Conservation (phyloP, 2,329 filamentous ascomycete genomes). For the Fusarium liriodendri region DNA sequence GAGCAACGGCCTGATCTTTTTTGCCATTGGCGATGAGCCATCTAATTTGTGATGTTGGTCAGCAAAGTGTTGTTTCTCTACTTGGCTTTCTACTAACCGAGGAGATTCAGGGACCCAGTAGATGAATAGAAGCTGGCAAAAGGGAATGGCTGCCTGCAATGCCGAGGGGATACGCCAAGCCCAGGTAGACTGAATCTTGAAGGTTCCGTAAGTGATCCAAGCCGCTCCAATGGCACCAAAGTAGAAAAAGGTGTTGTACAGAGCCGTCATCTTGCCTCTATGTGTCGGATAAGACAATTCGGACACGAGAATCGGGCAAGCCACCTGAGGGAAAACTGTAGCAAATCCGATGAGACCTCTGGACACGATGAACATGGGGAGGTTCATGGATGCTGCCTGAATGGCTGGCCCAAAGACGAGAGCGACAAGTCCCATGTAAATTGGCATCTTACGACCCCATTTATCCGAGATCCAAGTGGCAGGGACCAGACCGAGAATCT, state of each 20-base stretch:
- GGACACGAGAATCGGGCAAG: slow-evolving; percentile 45
- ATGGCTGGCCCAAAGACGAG: slow-evolving; percentile 45
- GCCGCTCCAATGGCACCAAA: slow-evolving; percentile 12
- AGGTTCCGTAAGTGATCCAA: slow-evolving; percentile 3
- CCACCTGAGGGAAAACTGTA: slow-evolving; percentile 43
- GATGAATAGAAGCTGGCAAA: not conserved
- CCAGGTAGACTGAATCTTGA: slow-evolving; percentile 6
- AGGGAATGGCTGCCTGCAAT: not conserved
- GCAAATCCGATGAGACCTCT: slow-evolving; percentile 47
- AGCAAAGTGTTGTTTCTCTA: not conserved
- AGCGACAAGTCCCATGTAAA: slow-evolving; percentile 47
- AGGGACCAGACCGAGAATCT: slow-evolving; percentile 49
- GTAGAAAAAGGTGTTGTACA: slow-evolving; percentile 46
- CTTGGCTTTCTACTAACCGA: not conserved
- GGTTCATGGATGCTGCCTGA: slow-evolving; percentile 43
- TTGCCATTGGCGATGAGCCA: slow-evolving; percentile 14
- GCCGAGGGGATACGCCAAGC: slow-evolving; percentile 7
- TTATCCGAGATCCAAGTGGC: slow-evolving; percentile 49
- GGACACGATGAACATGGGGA: slow-evolving; percentile 43
- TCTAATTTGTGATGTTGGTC: not conserved
- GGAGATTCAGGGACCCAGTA: slow-evolving; percentile 17
- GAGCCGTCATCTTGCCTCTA: slow-evolving; percentile 43
- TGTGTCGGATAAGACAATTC: slow-evolving; percentile 49
- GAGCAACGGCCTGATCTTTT: not conserved
- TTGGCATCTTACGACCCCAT: slow-evolving; percentile 52